phyloP scores from a whole-genome alignment of 768 basidiomycete species.

The Trametes punicea region DNA sequence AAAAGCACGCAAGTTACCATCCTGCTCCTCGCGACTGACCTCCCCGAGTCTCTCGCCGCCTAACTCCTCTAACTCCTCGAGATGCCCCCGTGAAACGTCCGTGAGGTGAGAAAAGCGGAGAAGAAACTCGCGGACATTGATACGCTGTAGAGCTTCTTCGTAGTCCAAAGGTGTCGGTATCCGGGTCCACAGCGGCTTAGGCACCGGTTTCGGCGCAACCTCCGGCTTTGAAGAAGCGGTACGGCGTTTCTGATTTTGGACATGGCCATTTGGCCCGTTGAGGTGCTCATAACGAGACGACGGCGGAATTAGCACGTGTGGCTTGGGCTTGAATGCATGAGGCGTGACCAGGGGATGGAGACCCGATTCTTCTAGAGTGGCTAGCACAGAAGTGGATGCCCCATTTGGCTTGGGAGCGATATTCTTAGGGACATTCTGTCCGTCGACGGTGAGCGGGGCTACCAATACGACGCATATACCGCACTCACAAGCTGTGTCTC shows the following conservation, averaged over 20 bases:
- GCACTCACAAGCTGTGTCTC: not conserved
- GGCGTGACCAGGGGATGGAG: too few species aligned
- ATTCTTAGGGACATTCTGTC: too few species aligned
- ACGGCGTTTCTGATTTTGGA: conserved; percentile 17
- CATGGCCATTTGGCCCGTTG: not conserved
- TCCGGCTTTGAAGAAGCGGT: conserved; percentile 21
- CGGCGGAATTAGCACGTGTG: conserved; percentile 7
- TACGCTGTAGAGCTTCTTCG: conserved; percentile 53
- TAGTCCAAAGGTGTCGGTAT: conserved; percentile 39
- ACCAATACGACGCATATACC: too few species aligned
- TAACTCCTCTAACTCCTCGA: conserved; percentile 63
- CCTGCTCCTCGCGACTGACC: conserved; percentile 38
- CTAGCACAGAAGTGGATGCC: not conserved
- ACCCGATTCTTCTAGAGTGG: not conserved
- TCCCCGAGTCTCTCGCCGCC: conserved; percentile 19
- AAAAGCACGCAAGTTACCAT: not conserved
- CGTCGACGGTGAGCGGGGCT: too few species aligned
- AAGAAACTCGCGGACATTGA: conserved; percentile 73
- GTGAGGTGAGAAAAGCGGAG: conserved; percentile 57
- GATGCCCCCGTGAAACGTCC: conserved; percentile 46
- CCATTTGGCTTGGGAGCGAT: too few species aligned
- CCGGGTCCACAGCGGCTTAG: conserved; percentile 52
- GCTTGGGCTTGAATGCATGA: not conserved
- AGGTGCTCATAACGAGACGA: not conserved
- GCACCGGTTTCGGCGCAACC: conserved; percentile 32